phyloP scores from a whole-genome alignment of 2,329 filamentous ascomycete species.

The Scedosporium boydii region DNA sequence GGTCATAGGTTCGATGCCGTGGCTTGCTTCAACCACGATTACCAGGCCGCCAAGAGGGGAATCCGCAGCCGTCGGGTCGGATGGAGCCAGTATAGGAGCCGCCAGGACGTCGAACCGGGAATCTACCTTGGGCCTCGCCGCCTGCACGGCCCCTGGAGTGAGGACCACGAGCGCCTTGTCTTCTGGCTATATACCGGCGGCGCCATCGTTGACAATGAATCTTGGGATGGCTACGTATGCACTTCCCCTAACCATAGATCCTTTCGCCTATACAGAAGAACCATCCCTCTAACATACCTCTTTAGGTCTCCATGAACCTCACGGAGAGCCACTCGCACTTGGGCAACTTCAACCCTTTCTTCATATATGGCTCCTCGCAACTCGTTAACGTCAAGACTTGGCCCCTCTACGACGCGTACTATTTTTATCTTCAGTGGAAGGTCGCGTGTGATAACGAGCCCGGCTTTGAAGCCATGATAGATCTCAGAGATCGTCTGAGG shows the following conservation, averaged over 20 bases:
- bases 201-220: neutral
- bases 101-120: slow-evolving; percentile 3
- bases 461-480: neutral
- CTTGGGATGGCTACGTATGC: neutral
- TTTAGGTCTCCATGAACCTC: neutral
- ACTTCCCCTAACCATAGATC: neutral
- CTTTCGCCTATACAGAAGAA: neutral
- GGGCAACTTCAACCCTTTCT: neutral
- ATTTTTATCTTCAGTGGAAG: slow-evolving; percentile 1
- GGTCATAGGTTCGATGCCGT: neutral
- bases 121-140: neutral
- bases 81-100: neutral
- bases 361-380: neutral
- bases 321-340: neutral
- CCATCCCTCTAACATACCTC: neutral
- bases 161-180: neutral
- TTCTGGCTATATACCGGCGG: slow-evolving; percentile 6
- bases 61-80: neutral
- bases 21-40: slow-evolving; percentile 2
- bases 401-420: neutral
- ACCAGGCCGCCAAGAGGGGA: neutral
- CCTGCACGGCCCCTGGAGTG: slow-evolving; percentile 1
- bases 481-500: neutral
- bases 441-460: neutral
- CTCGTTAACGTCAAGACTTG: neutral